phyloP scores from a whole-genome alignment of 2,329 filamentous ascomycete species.

The Hymenoscyphus linearis region DNA sequence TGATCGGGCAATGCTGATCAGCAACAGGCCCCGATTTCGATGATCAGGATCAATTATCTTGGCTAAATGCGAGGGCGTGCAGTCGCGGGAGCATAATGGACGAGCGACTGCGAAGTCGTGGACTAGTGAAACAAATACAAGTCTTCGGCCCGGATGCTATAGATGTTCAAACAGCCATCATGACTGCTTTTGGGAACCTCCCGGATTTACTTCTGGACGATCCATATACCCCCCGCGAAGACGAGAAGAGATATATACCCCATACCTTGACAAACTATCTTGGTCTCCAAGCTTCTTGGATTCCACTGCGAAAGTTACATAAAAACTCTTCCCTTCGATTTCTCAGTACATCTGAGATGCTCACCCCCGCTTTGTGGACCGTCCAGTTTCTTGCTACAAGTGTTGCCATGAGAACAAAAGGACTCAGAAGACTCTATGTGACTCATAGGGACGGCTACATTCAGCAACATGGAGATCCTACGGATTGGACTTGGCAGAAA shows the following conservation, averaged over 20 bases:
- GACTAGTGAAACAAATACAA: slow-evolving; percentile 59
- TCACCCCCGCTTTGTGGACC: slow-evolving; percentile 67
- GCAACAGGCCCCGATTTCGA: slow-evolving; percentile 13
- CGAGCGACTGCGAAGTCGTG: slow-evolving; percentile 68
- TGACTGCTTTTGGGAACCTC: slow-evolving; percentile 55
- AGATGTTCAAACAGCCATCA: slow-evolving; percentile 61
- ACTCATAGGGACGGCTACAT: slow-evolving; percentile 72
- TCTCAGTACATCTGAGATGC: slow-evolving; percentile 64
- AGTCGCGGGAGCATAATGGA: slow-evolving; percentile 58
- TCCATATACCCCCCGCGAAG: slow-evolving; percentile 17
- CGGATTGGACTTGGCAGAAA: slow-evolving; percentile 66
- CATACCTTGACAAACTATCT: slow-evolving; percentile 22
- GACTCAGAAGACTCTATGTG: slow-evolving; percentile 64
- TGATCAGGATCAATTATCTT: slow-evolving; percentile 16
- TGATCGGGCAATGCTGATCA: background rate
- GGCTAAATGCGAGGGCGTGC: slow-evolving; percentile 62
- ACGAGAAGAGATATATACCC: slow-evolving; percentile 18
- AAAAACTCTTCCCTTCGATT: slow-evolving; percentile 70
- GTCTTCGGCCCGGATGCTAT: slow-evolving; percentile 59
- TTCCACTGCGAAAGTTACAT: slow-evolving; percentile 72
- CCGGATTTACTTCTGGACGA: slow-evolving; percentile 35
- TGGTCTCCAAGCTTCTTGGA: slow-evolving; percentile 62
- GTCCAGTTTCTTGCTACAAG: slow-evolving; percentile 63
- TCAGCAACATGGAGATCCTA: slow-evolving; percentile 46
- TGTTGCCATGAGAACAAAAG: slow-evolving; percentile 65